These are phyloP conservation scores for Lentinus brumalis DNA, from an alignment of 768 basidiomycete species.

Conservation along the genomic window DNA sequence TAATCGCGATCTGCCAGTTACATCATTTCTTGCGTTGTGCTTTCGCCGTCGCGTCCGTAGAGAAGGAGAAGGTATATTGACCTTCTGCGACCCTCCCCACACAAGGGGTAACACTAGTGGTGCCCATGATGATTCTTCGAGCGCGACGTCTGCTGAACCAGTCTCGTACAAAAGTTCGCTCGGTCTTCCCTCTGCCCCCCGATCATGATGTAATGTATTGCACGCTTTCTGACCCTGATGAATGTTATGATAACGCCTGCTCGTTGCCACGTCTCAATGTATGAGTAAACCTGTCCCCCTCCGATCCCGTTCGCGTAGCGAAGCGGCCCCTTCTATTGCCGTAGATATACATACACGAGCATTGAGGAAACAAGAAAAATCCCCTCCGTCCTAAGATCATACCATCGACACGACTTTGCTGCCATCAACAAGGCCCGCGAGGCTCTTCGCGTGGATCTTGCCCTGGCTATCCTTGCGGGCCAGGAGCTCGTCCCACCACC, in stretches of 20 bases:
- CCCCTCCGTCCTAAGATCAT: constrained; percentile 18
- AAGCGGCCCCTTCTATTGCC: background rate
- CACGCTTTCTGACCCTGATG: no score
- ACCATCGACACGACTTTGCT: constrained; percentile 73
- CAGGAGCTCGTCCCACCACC: constrained; percentile 96
- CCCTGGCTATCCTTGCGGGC: constrained; percentile 58
- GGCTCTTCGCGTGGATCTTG: constrained; percentile 60
- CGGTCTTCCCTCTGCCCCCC: no score
- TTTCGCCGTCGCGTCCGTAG: background rate
- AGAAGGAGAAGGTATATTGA: background rate
- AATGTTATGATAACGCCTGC: no score
- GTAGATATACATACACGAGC: background rate
- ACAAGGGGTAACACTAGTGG: no score
- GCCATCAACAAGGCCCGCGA: constrained; percentile 68
- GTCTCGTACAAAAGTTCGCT: no score
- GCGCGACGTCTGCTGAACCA: no score
- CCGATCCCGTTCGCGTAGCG: no score
- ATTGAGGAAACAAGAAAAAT: background rate
- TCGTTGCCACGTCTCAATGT: no score
- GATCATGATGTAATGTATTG: no score
- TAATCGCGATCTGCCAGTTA: constrained; percentile 1
- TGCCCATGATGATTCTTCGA: background rate
- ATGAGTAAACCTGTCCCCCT: no score
- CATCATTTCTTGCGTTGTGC: background rate
- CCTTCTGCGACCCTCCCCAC: background rate